phyloP scores from a whole-genome alignment of 345 rosid genomes.

The Bruguiera gymnorhiza region DNA sequence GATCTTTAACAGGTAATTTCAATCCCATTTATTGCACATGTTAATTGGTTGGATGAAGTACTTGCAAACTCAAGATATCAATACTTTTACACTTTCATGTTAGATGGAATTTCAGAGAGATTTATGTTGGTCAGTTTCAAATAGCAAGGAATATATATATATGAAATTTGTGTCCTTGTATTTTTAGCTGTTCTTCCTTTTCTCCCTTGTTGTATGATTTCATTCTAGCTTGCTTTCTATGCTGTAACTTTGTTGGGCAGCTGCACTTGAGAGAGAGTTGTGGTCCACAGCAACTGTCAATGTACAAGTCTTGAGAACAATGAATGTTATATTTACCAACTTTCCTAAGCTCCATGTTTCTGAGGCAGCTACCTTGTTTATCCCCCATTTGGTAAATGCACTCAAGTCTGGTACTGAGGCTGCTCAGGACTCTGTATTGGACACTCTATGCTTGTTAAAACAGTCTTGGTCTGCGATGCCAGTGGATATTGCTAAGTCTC shows the following conservation, averaged over 20 bases:
- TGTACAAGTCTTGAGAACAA: constrained; percentile 67
- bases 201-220: neutral
- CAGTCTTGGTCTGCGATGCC: constrained; percentile 82
- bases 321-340: constrained; percentile 73
- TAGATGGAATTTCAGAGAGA: neutral
- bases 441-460: constrained; percentile 67
- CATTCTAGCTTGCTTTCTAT: neutral
- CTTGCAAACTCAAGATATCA: too few relatives aligned
- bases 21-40: neutral
- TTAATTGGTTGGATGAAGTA: neutral
- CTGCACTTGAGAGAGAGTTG: constrained; percentile 88
- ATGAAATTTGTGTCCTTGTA: neutral
- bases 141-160: neutral
- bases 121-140: too few relatives aligned
- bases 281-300: constrained; percentile 74
- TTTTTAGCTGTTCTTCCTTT: neutral
- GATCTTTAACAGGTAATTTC: constrained; percentile 71
- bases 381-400: constrained; percentile 77
- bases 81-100: too few relatives aligned
- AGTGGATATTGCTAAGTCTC: constrained; percentile 72
- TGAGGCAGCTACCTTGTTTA: constrained; percentile 86
- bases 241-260: constrained; percentile 42
- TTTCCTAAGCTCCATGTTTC: constrained; percentile 81
- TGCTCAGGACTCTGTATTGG: constrained; percentile 71
- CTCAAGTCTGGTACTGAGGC: constrained; percentile 74